Conservation (phyloP, 1,139 yeast species). For the Pichia sp. region DNA sequence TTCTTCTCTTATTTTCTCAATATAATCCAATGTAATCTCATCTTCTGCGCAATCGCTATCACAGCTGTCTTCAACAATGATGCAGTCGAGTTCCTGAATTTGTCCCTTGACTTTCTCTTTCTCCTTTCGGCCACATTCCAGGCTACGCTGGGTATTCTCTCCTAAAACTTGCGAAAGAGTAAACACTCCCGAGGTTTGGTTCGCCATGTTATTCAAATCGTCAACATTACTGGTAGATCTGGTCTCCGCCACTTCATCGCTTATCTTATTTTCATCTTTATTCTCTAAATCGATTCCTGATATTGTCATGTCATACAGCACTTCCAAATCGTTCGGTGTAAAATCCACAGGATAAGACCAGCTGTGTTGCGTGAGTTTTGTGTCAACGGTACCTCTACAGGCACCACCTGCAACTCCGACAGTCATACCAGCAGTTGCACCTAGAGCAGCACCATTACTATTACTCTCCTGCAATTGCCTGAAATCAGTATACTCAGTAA, state of each 20-base stretch:
- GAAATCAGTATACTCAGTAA: constrained; percentile 6
- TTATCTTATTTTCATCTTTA: neutral
- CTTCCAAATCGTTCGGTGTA: constrained; percentile 4
- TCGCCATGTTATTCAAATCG: neutral
- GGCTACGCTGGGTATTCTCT: constrained; percentile 1
- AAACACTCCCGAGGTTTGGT: constrained; percentile 12
- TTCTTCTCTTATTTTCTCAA: constrained; percentile 1
- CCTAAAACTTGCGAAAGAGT: constrained; percentile 16
- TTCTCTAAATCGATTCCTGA: constrained; percentile 2
- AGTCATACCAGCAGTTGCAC: neutral
- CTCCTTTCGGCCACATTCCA: neutral
- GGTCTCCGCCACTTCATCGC: neutral
- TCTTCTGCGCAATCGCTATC: constrained; percentile 8
- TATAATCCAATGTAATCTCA: constrained; percentile 3
- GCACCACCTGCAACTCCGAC: neutral
- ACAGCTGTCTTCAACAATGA: constrained; percentile 11
- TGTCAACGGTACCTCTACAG: neutral
- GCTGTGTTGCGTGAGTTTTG: constrained; percentile 9
- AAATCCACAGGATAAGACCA: constrained; percentile 11
- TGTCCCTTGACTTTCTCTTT: neutral
- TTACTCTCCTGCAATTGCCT: neutral
- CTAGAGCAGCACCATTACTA: neutral
- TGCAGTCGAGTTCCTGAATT: neutral
- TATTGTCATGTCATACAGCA: constrained; percentile 9
- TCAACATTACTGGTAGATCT: neutral